Conservation (phyloP, 2,329 filamentous ascomycete species). For the Cytospora piceae region DNA sequence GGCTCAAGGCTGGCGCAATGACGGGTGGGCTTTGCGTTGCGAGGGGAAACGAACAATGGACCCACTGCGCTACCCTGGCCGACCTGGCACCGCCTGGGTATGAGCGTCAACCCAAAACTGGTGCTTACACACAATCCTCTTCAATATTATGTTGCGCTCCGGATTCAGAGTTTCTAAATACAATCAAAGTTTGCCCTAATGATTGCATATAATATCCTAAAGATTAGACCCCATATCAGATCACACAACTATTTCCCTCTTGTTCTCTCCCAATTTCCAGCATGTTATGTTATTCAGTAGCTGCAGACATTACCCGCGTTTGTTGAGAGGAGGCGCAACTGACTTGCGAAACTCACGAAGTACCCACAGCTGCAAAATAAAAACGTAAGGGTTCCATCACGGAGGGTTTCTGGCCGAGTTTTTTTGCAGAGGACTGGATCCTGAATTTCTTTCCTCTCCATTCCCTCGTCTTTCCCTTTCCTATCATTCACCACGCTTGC, state of each 20-base stretch:
- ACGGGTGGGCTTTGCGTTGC: constrained; percentile 10
- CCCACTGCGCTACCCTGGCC: constrained; percentile 9
- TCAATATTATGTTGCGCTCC: background rate
- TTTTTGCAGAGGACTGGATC: constrained; percentile 7
- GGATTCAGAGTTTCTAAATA: background rate
- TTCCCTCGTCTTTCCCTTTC: background rate
- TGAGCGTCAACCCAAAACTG: background rate
- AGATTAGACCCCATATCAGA: background rate
- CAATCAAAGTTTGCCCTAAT: background rate
- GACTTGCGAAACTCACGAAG: constrained; percentile 17
- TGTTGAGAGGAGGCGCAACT: constrained; percentile 15
- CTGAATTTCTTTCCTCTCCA: constrained; percentile 1
- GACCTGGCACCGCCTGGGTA: too few relatives aligned
- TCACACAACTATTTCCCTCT: background rate
- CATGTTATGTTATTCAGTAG: background rate
- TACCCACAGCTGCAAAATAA: constrained; percentile 29
- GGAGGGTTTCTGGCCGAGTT: constrained; percentile 23
- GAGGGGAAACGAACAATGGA: constrained; percentile 16
- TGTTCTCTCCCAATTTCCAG: background rate
- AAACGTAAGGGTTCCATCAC: constrained; percentile 26
- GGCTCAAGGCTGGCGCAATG: constrained; percentile 24
- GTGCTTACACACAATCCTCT: background rate
- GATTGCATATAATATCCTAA: background rate
- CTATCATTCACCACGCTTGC: background rate
- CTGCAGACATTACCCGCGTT: constrained; percentile 4